Percentiles rank a stretch among this genome's conserved stretches.
phyloP scores from a whole-genome alignment of 371 early-diverging fungal species.

The Fennellomyces sp. region DNA sequence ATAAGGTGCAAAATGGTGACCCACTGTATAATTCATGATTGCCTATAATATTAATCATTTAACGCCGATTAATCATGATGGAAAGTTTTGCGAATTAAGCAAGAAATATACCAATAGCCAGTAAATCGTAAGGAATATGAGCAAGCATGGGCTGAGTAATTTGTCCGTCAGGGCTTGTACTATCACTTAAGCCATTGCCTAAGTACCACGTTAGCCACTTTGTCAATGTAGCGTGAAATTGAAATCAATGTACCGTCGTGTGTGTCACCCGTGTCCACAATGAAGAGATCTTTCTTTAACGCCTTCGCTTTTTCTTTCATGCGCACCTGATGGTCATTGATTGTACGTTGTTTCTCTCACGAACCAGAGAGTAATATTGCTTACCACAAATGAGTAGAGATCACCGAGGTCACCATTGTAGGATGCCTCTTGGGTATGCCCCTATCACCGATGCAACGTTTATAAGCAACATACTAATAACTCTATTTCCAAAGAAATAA shows the following conservation, averaged over 20 bases:
- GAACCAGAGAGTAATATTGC: not conserved
- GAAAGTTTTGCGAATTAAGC: not conserved
- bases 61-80: not conserved
- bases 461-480: too few relatives aligned
- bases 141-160: slow-evolving; percentile 49
- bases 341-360: not conserved
- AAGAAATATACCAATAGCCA: slow-evolving; percentile 34
- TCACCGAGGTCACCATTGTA: slow-evolving; percentile 60
- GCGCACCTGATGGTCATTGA: slow-evolving; percentile 13
- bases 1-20: not conserved
- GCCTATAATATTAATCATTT: slow-evolving; percentile 25
- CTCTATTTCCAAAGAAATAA: too few relatives aligned
- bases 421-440: slow-evolving; percentile 39
- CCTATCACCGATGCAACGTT: too few relatives aligned
- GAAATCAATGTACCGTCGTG: slow-evolving; percentile 37
- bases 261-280: slow-evolving; percentile 61
- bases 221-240: not conserved
- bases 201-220: not conserved
- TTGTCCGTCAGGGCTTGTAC: slow-evolving; percentile 37
- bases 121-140: slow-evolving; percentile 45
- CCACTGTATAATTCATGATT: slow-evolving; percentile 61
- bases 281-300: slow-evolving; percentile 53
- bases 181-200: slow-evolving; percentile 57
- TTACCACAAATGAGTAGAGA: slow-evolving; percentile 52
- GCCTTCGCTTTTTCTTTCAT: slow-evolving; percentile 53